These are phyloP conservation scores for Plasmodium vivax DNA, from an alignment of 169 alveolate species.

Conservation along the genomic window DNA sequence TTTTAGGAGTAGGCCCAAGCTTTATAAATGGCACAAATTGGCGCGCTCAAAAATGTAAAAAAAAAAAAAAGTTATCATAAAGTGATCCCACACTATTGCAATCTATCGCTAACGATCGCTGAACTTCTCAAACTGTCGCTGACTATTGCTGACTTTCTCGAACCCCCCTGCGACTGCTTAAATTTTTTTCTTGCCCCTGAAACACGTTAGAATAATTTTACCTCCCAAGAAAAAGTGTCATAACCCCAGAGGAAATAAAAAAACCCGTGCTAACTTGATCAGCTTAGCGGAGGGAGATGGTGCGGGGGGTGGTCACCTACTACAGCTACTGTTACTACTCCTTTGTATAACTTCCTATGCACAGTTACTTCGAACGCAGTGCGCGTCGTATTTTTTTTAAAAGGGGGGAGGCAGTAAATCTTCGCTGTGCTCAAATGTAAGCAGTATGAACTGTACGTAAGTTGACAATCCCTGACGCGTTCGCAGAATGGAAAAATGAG, in stretches of 20 bases:
- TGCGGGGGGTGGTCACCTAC: neutral
- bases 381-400: neutral
- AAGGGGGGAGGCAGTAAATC: neutral
- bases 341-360: neutral
- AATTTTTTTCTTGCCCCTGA: neutral
- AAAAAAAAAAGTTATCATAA: neutral
- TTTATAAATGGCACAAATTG: neutral
- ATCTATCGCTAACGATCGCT: neutral
- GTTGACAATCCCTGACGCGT: neutral
- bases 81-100: neutral
- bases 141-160: neutral
- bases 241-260: neutral
- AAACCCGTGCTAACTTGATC: neutral
- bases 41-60: neutral
- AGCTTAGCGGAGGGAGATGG: neutral
- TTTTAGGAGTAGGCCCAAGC: neutral
- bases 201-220: neutral
- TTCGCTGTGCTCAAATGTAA: neutral
- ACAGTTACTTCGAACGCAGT: neutral
- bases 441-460: neutral
- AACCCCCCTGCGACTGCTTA: neutral
- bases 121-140: neutral
- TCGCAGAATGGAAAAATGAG: neutral
- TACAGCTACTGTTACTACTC: neutral
- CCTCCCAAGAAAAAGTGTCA: neutral